These are phyloP conservation scores for Ceraceosorus guamensis DNA, from an alignment of 1,284 basidiomycete genomes.

Conservation along the genomic window DNA sequence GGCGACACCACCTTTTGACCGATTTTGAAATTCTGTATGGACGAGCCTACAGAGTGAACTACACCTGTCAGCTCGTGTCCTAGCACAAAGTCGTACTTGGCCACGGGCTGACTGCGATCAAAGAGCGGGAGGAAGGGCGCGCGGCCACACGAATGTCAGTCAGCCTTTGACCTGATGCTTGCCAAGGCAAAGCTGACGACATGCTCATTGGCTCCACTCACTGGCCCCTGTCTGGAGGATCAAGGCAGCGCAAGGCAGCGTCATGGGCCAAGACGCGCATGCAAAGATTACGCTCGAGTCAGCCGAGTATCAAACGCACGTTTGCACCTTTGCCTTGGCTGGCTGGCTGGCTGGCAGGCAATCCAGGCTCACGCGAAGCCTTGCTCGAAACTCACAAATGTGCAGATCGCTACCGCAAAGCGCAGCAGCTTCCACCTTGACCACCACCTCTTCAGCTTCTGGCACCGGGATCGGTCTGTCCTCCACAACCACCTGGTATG, in stretches of 20 bases:
- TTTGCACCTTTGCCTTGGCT: too few relatives aligned
- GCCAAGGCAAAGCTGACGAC: background rate
- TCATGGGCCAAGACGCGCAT: background rate
- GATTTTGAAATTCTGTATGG: constrained; percentile 60
- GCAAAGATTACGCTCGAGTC: background rate
- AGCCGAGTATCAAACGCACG: too few relatives aligned
- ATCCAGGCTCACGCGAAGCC: background rate
- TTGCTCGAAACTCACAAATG: constrained; percentile 3
- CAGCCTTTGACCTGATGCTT: background rate
- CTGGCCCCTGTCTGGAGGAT: constrained; percentile 19
- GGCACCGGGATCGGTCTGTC: constrained; percentile 35
- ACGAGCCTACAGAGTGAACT: constrained; percentile 64
- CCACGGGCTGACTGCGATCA: constrained; percentile 15
- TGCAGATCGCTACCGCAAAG: constrained; percentile 79
- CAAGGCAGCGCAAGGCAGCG: background rate
- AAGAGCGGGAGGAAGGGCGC: background rate
- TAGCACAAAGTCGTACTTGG: constrained; percentile 34
- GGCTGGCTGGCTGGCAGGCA: background rate
- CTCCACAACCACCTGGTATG: constrained; percentile 34
- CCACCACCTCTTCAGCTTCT: constrained; percentile 28
- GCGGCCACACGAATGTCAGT: background rate
- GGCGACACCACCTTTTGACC: constrained; percentile 81
- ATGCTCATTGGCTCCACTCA: background rate
- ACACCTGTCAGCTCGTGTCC: constrained; percentile 81
- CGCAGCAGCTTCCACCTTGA: constrained; percentile 52